Evolutionary conservation across 176 grass and related monocot genomes (phyloP).

Genomic region (Triticum aestivum): DNA sequence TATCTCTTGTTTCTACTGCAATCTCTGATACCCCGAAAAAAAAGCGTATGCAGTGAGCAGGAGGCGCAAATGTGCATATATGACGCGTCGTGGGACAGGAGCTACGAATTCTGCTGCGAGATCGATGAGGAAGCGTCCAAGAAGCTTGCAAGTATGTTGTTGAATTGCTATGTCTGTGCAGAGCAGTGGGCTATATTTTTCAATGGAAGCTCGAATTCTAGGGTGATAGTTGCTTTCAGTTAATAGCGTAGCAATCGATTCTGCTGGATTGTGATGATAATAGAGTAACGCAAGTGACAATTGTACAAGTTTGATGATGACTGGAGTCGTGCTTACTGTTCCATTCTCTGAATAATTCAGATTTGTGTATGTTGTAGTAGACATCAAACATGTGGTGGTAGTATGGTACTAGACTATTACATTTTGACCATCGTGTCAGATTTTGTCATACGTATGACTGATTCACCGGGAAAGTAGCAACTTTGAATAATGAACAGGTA

Average conservation of each 20-base stretch:
- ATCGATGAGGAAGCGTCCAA: constrained; percentile 51
- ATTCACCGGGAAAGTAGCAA: constrained; percentile 14
- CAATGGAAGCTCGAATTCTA: background rate
- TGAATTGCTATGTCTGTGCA: background rate
- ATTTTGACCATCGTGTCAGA: background rate
- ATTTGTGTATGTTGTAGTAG: background rate
- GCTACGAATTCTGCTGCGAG: constrained; percentile 68
- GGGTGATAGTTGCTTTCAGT: background rate
- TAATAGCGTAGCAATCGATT: background rate
- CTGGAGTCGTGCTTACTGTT: background rate
- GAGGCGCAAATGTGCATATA: constrained; percentile 88
- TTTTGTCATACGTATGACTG: background rate
- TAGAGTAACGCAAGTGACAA: background rate
- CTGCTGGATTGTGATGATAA: background rate
- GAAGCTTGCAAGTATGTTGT: constrained; percentile 66
- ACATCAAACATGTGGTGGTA: background rate
- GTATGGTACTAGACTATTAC: background rate
- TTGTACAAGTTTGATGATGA: background rate
- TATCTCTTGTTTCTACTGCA: background rate
- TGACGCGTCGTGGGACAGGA: constrained; percentile 61
- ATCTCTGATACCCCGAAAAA: background rate
- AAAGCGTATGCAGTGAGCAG: constrained; percentile 35
- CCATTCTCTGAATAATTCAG: background rate
- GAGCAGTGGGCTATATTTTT: background rate
- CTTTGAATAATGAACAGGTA: background rate